Conservation (phyloP, 768 basidiomycete species). For the Filobasidium wieringae region DNA sequence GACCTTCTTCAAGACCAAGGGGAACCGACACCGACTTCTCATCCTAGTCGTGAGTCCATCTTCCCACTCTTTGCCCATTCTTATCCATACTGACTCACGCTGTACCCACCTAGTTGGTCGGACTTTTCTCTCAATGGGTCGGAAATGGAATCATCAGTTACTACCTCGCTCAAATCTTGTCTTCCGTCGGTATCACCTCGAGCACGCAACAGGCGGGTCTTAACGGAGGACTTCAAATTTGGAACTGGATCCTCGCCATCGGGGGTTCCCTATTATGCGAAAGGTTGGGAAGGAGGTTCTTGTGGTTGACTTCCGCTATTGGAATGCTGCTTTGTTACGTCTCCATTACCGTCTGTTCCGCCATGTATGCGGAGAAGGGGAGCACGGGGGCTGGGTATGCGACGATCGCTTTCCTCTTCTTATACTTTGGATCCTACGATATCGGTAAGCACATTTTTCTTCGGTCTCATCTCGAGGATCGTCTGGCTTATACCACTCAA, state of each 20-base stretch:
- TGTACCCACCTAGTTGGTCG: neutral
- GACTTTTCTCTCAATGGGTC: neutral
- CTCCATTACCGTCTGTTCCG: conserved; percentile 24
- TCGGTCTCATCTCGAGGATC: neutral
- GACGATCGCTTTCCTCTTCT: conserved; percentile 36
- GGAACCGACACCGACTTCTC: conserved; percentile 57
- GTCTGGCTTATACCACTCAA: conserved; percentile 6
- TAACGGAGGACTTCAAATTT: conserved; percentile 1
- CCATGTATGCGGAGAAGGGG: conserved; percentile 20
- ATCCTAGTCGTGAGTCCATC: conserved; percentile 56
- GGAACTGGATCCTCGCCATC: conserved; percentile 10
- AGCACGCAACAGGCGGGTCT: neutral
- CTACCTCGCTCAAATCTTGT: conserved; percentile 47
- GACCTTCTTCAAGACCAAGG: conserved; percentile 51
- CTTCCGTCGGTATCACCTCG: conserved; percentile 41
- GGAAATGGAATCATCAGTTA: neutral
- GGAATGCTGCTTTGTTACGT: conserved; percentile 24
- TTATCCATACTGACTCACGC: neutral
- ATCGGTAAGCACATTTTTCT: neutral
- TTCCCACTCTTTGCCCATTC: conserved; percentile 55
- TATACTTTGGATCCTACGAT: conserved; percentile 2
- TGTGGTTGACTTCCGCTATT: conserved; percentile 25
- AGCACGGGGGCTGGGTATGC: conserved; percentile 15
- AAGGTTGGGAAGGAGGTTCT: conserved; percentile 25
- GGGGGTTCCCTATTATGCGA: conserved; percentile 27